These are phyloP conservation scores for Naganishia friedmannii DNA, from an alignment of 768 basidiomycete species.

Conservation along the genomic window DNA sequence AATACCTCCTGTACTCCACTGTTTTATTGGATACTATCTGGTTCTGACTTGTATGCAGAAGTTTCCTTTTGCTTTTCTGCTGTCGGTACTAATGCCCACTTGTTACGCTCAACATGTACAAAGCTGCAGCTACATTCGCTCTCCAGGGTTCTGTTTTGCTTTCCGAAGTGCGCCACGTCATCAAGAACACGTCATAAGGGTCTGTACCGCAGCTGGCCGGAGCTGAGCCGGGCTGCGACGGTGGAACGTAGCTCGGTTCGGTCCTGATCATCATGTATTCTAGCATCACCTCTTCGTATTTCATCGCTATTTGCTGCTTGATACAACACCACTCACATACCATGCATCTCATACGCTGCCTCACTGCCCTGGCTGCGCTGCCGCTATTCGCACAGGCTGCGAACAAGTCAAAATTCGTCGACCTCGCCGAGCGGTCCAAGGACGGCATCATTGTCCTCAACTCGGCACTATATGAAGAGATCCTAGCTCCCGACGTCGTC, in stretches of 20 bases:
- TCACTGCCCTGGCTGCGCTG: constrained; percentile 23
- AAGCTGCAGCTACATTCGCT: too few species aligned
- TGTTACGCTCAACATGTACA: background rate
- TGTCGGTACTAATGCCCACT: too few species aligned
- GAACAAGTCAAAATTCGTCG: constrained; percentile 59
- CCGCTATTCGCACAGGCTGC: constrained; percentile 34
- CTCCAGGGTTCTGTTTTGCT: too few species aligned
- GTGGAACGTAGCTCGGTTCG: too few species aligned
- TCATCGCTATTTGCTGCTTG: too few species aligned
- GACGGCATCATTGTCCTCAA: constrained; percentile 81
- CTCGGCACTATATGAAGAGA: constrained; percentile 68
- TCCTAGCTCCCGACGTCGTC: constrained; percentile 59
- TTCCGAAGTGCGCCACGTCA: background rate
- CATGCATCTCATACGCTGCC: constrained; percentile 20
- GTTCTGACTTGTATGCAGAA: too few species aligned
- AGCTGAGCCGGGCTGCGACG: too few species aligned
- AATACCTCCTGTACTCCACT: too few species aligned
- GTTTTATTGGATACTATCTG: too few species aligned
- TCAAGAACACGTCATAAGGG: background rate
- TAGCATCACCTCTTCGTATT: background rate
- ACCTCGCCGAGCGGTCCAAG: constrained; percentile 64
- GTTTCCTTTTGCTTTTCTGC: too few species aligned
- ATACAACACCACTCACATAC: background rate
- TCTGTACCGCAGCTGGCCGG: background rate
- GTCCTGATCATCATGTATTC: too few species aligned